Evolutionary conservation across 371 early-diverging fungal genomes (phyloP).

Genomic region (Mortierella sp.): DNA sequence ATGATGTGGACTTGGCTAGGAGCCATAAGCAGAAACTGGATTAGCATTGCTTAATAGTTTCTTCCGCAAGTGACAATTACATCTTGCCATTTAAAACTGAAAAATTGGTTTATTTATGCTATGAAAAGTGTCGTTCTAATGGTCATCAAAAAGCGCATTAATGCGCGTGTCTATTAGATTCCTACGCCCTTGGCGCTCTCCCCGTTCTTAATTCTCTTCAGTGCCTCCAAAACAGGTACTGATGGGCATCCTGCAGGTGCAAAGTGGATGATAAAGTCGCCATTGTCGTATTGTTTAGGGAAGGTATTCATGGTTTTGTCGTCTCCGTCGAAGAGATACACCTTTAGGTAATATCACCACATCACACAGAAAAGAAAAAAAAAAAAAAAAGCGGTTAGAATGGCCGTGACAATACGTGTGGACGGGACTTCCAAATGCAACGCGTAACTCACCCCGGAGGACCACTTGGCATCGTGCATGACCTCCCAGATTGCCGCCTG

Average conservation of each 20-base stretch:
- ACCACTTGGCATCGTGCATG: slow-evolving; percentile 56
- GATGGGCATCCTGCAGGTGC: slow-evolving; percentile 72
- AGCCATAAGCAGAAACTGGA: slow-evolving; percentile 20
- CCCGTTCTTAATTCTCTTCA: slow-evolving; percentile 29
- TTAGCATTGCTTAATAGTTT: too few species aligned
- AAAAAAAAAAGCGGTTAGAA: not conserved
- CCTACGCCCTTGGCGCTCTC: slow-evolving; percentile 17
- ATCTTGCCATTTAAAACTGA: too few species aligned
- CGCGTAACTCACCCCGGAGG: slow-evolving; percentile 46
- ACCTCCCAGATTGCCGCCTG: slow-evolving; percentile 74
- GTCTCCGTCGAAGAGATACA: slow-evolving; percentile 62
- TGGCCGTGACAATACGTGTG: not conserved
- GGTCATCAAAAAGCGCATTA: not conserved
- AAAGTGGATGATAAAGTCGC: slow-evolving; percentile 75
- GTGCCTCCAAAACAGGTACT: slow-evolving; percentile 63
- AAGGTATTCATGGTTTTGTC: slow-evolving; percentile 73
- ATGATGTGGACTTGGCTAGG: slow-evolving; percentile 56
- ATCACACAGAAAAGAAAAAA: not conserved
- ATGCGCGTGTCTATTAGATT: not conserved
- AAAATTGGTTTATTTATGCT: not conserved
- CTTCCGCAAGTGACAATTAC: too few species aligned
- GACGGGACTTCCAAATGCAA: too few species aligned
- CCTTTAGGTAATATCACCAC: slow-evolving; percentile 37
- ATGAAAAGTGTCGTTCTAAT: not conserved
- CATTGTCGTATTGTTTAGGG: slow-evolving; percentile 60